Conservation (phyloP, 805 yeast species). For the Candida verbasci region DNA sequence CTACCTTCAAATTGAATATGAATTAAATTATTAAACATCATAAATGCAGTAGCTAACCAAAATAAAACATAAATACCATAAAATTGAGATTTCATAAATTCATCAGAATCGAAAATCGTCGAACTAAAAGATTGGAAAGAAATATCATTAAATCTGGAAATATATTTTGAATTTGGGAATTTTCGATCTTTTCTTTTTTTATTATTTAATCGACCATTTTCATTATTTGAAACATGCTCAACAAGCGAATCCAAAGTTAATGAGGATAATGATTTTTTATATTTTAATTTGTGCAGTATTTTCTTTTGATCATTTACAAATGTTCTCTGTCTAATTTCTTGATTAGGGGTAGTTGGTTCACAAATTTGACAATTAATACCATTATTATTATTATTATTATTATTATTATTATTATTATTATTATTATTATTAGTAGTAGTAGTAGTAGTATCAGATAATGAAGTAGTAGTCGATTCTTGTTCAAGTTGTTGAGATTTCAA, state of each 20-base stretch:
- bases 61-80: slow-evolving; percentile 78
- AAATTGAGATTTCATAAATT: slow-evolving; percentile 46
- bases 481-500: slow-evolving; percentile 1
- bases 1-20: slow-evolving; percentile 45
- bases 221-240: slow-evolving; percentile 4
- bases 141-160: slow-evolving; percentile 55
- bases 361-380: no score
- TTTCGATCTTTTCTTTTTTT: slow-evolving; percentile 3
- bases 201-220: slow-evolving; percentile 7
- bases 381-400: no score
- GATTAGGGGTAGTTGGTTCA: slow-evolving; percentile 4
- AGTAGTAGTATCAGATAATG: background rate
- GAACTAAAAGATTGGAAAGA: slow-evolving; percentile 37
- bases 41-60: slow-evolving; percentile 65
- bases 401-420: no score
- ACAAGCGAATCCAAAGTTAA: slow-evolving; percentile 5
- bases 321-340: background rate
- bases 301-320: background rate
- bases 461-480: background rate
- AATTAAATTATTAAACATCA: slow-evolving; percentile 49
- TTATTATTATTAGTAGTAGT: no score
- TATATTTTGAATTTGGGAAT: slow-evolving; percentile 10
- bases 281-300: background rate
- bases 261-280: background rate
- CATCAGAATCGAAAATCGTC: slow-evolving; percentile 51